phyloP scores from a whole-genome alignment of 139 green algal genomes.

The Auxenochlorella pyrenoidosa region DNA sequence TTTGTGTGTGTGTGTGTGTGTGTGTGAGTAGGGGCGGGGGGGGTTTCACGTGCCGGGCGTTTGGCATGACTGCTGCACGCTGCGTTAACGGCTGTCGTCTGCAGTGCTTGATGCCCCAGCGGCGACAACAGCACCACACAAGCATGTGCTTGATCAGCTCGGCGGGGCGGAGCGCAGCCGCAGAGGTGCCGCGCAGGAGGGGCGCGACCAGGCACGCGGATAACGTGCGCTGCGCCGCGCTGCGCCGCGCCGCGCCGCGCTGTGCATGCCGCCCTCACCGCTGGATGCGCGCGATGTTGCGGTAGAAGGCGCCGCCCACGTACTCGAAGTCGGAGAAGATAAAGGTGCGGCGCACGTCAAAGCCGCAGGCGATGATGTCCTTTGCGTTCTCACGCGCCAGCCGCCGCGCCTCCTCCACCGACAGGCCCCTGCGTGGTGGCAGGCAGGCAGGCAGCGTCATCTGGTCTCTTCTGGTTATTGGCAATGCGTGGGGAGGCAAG shows the following conservation, averaged over 20 bases:
- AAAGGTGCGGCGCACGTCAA: constrained; percentile 95
- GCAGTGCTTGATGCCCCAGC: too few species aligned
- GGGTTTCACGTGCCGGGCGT: too few species aligned
- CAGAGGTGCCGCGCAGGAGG: too few species aligned
- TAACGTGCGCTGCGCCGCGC: neutral
- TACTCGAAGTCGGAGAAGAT: constrained; percentile 99
- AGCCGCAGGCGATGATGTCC: constrained; percentile 99
- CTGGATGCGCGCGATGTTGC: constrained; percentile 88
- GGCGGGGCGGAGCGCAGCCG: too few species aligned
- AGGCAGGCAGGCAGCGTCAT: neutral
- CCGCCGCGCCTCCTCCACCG: constrained; percentile 82
- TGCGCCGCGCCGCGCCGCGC: neutral
- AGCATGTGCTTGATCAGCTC: too few species aligned
- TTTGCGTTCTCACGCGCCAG: constrained; percentile 94
- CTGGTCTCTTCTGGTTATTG: too few species aligned
- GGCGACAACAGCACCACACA: too few species aligned
- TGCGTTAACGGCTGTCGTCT: too few species aligned
- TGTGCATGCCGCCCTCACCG: neutral
- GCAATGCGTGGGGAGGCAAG: too few species aligned
- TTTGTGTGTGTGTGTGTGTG: neutral
- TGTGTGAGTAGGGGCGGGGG: neutral
- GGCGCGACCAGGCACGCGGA: too few species aligned
- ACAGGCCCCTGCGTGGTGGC: constrained; percentile 53
- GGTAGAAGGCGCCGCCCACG: constrained; percentile 94
- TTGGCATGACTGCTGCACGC: too few species aligned